A percentile compares a stretch with the other conserved stretches of the same genome.
phyloP scores from a whole-genome alignment of 202 grass and related monocot genomes.

The Saccharum hybrid region DNA sequence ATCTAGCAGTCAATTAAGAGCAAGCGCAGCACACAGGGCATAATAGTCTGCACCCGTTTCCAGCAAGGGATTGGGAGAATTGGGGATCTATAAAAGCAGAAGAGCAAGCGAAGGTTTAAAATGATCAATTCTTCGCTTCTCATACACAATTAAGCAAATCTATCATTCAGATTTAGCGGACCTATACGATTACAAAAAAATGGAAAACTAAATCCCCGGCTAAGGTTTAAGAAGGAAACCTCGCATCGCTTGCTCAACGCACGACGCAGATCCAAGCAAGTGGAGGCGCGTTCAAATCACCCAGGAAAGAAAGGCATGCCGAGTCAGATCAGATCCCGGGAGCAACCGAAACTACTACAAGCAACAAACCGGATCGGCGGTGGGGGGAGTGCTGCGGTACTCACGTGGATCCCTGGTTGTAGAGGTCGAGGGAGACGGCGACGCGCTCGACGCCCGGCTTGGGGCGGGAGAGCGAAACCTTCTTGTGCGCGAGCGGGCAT shows the following conservation, averaged over 20 bases:
- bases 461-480: slow-evolving; percentile 74
- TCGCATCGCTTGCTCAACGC: not conserved
- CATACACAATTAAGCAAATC: not conserved
- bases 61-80: not conserved
- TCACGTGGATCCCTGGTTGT: slow-evolving; percentile 95
- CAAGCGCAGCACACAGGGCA: not conserved
- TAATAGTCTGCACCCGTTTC: not conserved
- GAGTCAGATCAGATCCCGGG: slow-evolving; percentile 16
- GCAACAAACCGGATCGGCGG: not conserved
- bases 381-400: not conserved
- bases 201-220: not conserved
- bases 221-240: slow-evolving; percentile 13
- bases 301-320: not conserved
- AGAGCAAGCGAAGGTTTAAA: not conserved
- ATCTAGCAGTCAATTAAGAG: not conserved
- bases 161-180: not conserved
- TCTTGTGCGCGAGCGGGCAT: slow-evolving; percentile 68
- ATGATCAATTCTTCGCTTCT: too few relatives aligned
- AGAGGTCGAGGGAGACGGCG: slow-evolving; percentile 87
- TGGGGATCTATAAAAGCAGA: not conserved
- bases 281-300: not conserved
- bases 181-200: not conserved
- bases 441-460: slow-evolving; percentile 86
- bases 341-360: not conserved
- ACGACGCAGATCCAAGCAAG: not conserved